Conservation (phyloP, 768 basidiomycete genomes). For the Termitomyces sp. region DNA sequence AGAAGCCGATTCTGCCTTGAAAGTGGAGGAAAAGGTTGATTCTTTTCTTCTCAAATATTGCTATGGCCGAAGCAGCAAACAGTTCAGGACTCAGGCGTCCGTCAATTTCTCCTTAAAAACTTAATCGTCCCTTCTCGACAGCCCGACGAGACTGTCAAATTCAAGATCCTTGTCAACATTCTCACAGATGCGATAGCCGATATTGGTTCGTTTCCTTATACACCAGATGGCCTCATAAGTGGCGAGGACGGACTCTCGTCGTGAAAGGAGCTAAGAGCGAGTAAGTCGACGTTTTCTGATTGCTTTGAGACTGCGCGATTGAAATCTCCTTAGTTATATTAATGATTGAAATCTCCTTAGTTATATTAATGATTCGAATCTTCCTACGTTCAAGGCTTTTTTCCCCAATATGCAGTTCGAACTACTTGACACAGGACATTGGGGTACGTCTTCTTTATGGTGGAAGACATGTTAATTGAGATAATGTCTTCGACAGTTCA, state of each 20-base stretch:
- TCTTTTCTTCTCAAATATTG: not conserved
- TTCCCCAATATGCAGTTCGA: constrained; percentile 65
- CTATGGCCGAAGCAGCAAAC: not conserved
- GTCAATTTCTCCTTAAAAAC: constrained; percentile 81
- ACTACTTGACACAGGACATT: constrained; percentile 69
- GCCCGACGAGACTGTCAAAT: constrained; percentile 33
- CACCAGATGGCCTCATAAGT: constrained; percentile 37
- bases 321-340: constrained; percentile 47
- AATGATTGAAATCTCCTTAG: constrained; percentile 58
- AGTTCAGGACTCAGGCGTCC: constrained; percentile 54
- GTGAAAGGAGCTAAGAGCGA: constrained; percentile 71
- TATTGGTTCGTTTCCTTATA: constrained; percentile 73
- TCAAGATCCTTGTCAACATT: constrained; percentile 66
- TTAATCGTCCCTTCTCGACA: constrained; percentile 21
- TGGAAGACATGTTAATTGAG: not conserved
- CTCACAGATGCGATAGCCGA: constrained; percentile 49
- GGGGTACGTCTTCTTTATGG: constrained; percentile 44
- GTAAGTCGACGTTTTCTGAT: constrained; percentile 25
- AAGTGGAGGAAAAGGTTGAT: constrained; percentile 53
- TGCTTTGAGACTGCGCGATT: not conserved
- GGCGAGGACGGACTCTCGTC: constrained; percentile 57
- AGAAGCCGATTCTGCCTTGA: constrained; percentile 59
- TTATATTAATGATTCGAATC: constrained; percentile 66
- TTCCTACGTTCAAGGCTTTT: constrained; percentile 50
- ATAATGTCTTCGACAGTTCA: constrained; percentile 43